Conservation (phyloP, 768 basidiomycete species). For the Leucosporidium scottii region DNA sequence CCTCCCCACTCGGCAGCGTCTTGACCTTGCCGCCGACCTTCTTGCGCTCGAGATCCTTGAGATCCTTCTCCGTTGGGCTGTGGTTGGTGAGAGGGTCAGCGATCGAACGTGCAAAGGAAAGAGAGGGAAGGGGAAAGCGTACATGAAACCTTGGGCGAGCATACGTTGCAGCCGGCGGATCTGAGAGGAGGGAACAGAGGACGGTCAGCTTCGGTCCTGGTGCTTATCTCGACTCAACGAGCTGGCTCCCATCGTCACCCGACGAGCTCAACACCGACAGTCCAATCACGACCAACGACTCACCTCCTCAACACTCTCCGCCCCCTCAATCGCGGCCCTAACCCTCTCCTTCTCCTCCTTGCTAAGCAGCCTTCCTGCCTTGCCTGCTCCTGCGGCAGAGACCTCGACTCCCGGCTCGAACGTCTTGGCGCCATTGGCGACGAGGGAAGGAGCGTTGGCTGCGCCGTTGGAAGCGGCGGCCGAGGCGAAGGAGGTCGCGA, state of each 20-base stretch:
- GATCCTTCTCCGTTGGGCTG: conserved; percentile 66
- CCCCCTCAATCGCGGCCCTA: conserved; percentile 76
- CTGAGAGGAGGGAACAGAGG: conserved; percentile 6
- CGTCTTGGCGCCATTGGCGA: conserved; percentile 24
- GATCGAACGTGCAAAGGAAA: conserved; percentile 51
- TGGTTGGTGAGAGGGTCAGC: conserved; percentile 56
- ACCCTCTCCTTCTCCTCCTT: conserved; percentile 85
- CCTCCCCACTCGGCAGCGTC: conserved; percentile 3
- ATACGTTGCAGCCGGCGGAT: conserved; percentile 36
- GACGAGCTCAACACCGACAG: no score
- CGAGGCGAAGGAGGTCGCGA: conserved; percentile 62
- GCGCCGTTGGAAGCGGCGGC: not conserved
- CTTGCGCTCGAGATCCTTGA: conserved; percentile 48
- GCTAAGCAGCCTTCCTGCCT: conserved; percentile 79
- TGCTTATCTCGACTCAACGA: not conserved
- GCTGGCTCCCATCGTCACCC: not conserved
- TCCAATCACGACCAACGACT: conserved; percentile 28
- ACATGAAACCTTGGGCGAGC: conserved; percentile 58
- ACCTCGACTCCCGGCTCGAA: conserved; percentile 39
- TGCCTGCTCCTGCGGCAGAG: conserved; percentile 44
- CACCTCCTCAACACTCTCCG: conserved; percentile 86
- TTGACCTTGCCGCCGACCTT: conserved; percentile 5
- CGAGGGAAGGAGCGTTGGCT: conserved; percentile 10
- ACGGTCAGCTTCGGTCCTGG: not conserved
- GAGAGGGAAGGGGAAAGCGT: conserved; percentile 61